A percentile compares a stretch with the other conserved stretches of the same genome.
These are phyloP conservation scores for Trypanosomatidae sp. DNA, from an alignment of 208 protist species.

Conservation along the genomic window DNA sequence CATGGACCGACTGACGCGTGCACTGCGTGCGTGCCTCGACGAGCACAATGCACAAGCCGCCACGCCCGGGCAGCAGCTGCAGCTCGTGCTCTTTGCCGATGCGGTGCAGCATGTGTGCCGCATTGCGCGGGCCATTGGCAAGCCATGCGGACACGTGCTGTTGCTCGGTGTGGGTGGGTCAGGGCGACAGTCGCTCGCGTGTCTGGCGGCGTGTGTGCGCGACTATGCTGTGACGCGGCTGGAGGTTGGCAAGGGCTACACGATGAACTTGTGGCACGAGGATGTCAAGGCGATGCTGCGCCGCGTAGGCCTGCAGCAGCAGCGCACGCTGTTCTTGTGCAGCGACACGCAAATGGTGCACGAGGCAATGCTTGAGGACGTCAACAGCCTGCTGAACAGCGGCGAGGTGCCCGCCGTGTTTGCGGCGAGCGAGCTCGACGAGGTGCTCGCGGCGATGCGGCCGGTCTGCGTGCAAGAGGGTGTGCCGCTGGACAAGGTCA, in stretches of 20 bases:
- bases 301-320: conserved; percentile 88
- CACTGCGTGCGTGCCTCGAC: conserved; percentile 80
- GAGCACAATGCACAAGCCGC: conserved; percentile 89
- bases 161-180: conserved; percentile 97
- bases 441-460: conserved; percentile 89
- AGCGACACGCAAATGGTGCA: conserved; percentile 97
- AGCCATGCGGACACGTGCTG: conserved; percentile 94
- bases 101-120: conserved; percentile 95
- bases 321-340: conserved; percentile 96
- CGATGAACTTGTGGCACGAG: conserved; percentile 92
- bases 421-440: conserved; percentile 87
- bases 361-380: conserved; percentile 97
- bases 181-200: conserved; percentile 93
- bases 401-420: conserved; percentile 98
- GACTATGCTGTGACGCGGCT: conserved; percentile 94
- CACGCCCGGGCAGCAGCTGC: conserved; percentile 83
- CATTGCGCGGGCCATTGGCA: conserved; percentile 92
- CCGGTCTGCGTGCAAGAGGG: conserved; percentile 86
- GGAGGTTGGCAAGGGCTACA: conserved; percentile 95
- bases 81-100: conserved; percentile 96
- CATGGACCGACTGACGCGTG: conserved; percentile 52
- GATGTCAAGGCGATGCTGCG: conserved; percentile 92
- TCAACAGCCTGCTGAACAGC: conserved; percentile 97
- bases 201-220: conserved; percentile 90
- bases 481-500: conserved; percentile 89